Percentiles rank a stretch among this genome's conserved stretches.
phyloP scores from a whole-genome alignment of 768 basidiomycete species.

The Mycena epipterygia region DNA sequence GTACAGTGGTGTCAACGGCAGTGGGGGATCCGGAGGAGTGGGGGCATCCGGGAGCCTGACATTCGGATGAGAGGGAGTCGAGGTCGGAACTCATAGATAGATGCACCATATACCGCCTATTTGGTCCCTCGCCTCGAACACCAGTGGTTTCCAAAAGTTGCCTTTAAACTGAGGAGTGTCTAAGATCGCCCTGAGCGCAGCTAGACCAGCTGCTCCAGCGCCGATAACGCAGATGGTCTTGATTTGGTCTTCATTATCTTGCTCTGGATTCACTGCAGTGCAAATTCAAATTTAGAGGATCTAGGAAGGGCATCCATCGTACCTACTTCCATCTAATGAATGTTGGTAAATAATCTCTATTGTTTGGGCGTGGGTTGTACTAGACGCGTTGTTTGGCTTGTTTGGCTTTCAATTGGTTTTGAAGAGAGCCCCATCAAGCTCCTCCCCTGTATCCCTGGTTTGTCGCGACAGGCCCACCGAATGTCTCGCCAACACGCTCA shows the following conservation, averaged over 20 bases:
- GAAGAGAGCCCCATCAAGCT: too few relatives aligned
- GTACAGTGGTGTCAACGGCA: slow-evolving; percentile 78
- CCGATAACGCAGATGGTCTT: slow-evolving; percentile 78
- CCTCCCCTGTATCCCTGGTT: too few relatives aligned
- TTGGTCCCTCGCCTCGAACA: slow-evolving; percentile 74
- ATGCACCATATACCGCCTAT: slow-evolving; percentile 85
- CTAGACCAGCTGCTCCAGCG: slow-evolving; percentile 82
- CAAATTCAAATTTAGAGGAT: not conserved
- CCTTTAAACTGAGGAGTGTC: slow-evolving; percentile 69
- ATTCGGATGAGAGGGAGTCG: not conserved
- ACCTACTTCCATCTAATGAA: too few relatives aligned
- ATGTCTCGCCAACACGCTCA: not conserved
- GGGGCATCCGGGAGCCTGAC: slow-evolving; percentile 70
- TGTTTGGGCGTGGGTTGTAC: too few relatives aligned
- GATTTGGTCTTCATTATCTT: not conserved
- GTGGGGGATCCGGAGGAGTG: slow-evolving; percentile 40
- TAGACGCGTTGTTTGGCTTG: too few relatives aligned
- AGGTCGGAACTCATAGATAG: not conserved
- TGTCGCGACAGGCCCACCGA: not conserved
- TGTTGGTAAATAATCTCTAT: too few relatives aligned
- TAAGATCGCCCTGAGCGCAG: slow-evolving; percentile 73
- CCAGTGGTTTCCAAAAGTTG: slow-evolving; percentile 73
- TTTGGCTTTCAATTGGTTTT: too few relatives aligned
- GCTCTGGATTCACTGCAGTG: not conserved
- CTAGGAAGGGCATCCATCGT: too few relatives aligned